Conservation (phyloP, 306 rosid genomes). For the Gastrolobium villosum region DNA sequence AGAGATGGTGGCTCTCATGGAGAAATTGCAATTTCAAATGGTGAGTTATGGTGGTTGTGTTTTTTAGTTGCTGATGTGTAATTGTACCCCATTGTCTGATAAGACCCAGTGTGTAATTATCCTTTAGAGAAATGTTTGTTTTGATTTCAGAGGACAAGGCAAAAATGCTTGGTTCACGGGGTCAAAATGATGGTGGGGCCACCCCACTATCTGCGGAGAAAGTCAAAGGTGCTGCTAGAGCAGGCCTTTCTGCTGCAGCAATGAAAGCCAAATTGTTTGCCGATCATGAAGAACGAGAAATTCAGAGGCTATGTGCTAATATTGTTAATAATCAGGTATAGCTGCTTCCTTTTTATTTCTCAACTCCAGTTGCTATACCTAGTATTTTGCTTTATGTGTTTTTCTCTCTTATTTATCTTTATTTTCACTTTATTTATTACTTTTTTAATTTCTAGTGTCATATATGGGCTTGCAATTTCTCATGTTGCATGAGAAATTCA, state of each 20-base stretch:
- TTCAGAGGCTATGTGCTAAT: constrained; percentile 76
- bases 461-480: too few relatives aligned
- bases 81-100: background rate
- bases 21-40: constrained; percentile 59
- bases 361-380: too few relatives aligned
- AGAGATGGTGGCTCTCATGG: constrained; percentile 58
- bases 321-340: constrained; percentile 75
- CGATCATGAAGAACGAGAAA: constrained; percentile 82
- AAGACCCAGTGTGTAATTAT: background rate
- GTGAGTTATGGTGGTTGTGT: constrained; percentile 47
- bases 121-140: background rate
- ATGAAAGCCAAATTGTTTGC: constrained; percentile 77
- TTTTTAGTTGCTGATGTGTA: background rate
- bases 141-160: constrained; percentile 57
- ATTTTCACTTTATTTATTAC: too few relatives aligned
- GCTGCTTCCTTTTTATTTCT: background rate
- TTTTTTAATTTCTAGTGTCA: too few relatives aligned
- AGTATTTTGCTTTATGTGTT: too few relatives aligned
- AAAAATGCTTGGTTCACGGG: constrained; percentile 49
- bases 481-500: too few relatives aligned
- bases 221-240: constrained; percentile 70
- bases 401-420: too few relatives aligned
- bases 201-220: constrained; percentile 44
- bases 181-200: too few relatives aligned
- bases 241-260: constrained; percentile 75